Conservation (phyloP, 495 filamentous ascomycete species). For the Penicillium angulare region DNA sequence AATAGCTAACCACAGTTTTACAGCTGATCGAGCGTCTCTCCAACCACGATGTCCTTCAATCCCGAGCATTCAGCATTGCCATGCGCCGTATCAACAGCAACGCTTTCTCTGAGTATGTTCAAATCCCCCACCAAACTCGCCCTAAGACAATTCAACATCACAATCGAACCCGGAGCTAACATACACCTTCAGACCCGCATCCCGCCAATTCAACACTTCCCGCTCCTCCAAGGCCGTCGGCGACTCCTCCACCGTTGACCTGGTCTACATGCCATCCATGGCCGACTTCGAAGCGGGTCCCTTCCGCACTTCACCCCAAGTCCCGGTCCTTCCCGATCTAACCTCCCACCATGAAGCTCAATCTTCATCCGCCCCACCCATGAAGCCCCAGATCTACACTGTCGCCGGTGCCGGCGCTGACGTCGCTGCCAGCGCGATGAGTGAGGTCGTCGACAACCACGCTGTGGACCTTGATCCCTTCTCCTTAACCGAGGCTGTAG, state of each 20-base stretch:
- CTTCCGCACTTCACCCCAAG: slow-evolving; percentile 31
- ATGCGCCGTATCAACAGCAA: slow-evolving; percentile 46
- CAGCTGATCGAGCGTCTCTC: slow-evolving; percentile 53
- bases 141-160: not conserved
- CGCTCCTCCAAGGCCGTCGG: slow-evolving; percentile 52
- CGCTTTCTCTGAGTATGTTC: slow-evolving; percentile 40
- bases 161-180: not conserved
- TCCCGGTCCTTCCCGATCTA: slow-evolving; percentile 55
- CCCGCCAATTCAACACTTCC: slow-evolving; percentile 60
- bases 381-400: slow-evolving; percentile 59
- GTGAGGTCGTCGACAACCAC: slow-evolving; percentile 59
- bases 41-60: slow-evolving; percentile 52
- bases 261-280: slow-evolving; percentile 58
- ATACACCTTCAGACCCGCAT: slow-evolving; percentile 17
- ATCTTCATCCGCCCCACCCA: slow-evolving; percentile 31
- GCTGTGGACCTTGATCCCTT: slow-evolving; percentile 57
- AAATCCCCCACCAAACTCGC: not conserved
- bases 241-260: slow-evolving; percentile 63
- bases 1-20: not conserved
- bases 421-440: slow-evolving; percentile 53
- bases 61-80: slow-evolving; percentile 55
- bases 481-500: slow-evolving; percentile 53
- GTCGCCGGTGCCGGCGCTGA: slow-evolving; percentile 52
- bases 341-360: slow-evolving; percentile 27
- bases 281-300: slow-evolving; percentile 39